Percentiles rank a stretch among this genome's conserved stretches.
phyloP scores from a whole-genome alignment of 1,284 basidiomycete species.

The Cryptococcus jaspeensis region DNA sequence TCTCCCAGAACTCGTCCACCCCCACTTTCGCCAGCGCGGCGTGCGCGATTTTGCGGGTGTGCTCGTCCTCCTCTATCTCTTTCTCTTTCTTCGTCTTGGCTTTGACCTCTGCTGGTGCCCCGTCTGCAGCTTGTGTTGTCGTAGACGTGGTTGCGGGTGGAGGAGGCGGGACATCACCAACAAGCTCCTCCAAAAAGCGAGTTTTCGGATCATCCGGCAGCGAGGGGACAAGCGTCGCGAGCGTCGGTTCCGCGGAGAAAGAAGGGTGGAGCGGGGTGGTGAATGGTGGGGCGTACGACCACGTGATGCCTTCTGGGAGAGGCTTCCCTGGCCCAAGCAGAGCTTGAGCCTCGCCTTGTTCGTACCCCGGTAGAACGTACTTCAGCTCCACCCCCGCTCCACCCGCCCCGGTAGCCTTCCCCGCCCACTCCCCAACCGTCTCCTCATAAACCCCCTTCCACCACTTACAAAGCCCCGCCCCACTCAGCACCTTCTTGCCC shows the following conservation, averaged over 20 bases:
- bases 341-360: conserved; percentile 66
- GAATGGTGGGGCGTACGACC: conserved; percentile 40
- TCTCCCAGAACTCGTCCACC: conserved; percentile 84
- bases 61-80: conserved; percentile 48
- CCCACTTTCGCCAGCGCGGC: conserved; percentile 50
- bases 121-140: conserved; percentile 17
- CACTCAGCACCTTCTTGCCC: conserved; percentile 73
- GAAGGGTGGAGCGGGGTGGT: conserved; percentile 8
- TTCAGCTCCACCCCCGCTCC: conserved; percentile 12
- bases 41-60: conserved; percentile 39
- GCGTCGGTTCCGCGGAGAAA: conserved; percentile 9
- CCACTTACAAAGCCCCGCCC: conserved; percentile 83
- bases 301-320: conserved; percentile 31
- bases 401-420: background rate
- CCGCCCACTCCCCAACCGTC: conserved; percentile 55
- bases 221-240: conserved; percentile 75
- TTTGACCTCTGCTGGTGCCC: background rate
- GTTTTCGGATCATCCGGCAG: conserved; percentile 93
- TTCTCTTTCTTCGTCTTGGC: conserved; percentile 33
- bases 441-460: conserved; percentile 75
- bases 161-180: conserved; percentile 57
- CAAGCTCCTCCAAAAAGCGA: conserved; percentile 84
- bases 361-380: conserved; percentile 72
- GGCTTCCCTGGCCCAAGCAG: conserved; percentile 55
- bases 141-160: conserved; percentile 34